Conservation (phyloP, 1,284 basidiomycete species). For the Cryptococcus depauperatus region DNA sequence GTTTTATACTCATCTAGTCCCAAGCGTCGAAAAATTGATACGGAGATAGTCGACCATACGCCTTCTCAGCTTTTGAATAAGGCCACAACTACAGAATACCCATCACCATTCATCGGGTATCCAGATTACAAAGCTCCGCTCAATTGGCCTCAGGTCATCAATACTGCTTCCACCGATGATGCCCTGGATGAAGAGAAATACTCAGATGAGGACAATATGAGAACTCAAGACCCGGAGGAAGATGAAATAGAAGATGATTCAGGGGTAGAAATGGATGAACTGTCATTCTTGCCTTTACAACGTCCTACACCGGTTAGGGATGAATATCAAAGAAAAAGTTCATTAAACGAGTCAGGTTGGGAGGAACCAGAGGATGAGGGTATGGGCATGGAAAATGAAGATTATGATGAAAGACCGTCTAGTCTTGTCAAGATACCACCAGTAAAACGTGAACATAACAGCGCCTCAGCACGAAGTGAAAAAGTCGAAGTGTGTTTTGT, state of each 20-base stretch:
- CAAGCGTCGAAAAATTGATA: slow-evolving; percentile 6
- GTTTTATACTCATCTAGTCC: not conserved
- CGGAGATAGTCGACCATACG: too few species aligned
- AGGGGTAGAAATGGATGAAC: slow-evolving; percentile 7
- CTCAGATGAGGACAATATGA: slow-evolving; percentile 12
- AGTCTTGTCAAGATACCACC: too few species aligned
- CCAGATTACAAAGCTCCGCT: slow-evolving; percentile 21
- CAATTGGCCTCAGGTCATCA: slow-evolving; percentile 32
- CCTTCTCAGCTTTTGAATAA: not conserved
- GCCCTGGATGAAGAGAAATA: slow-evolving; percentile 2
- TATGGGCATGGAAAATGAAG: slow-evolving; percentile 43
- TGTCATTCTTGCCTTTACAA: too few species aligned
- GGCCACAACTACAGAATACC: not conserved
- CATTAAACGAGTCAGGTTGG: slow-evolving; percentile 15
- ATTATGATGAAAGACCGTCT: slow-evolving; percentile 27
- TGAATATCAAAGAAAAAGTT: not conserved
- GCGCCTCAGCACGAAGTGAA: too few species aligned
- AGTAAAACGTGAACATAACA: too few species aligned
- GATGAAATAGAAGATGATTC: slow-evolving; percentile 16
- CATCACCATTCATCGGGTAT: slow-evolving; percentile 14
- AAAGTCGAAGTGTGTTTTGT: too few species aligned
- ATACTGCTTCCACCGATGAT: slow-evolving; percentile 20
- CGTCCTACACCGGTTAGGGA: slow-evolving; percentile 1
- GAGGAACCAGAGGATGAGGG: slow-evolving; percentile 41
- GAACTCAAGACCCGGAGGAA: slow-evolving; percentile 16